phyloP scores from a whole-genome alignment of 768 basidiomycete species.

The Lentinus brumalis region DNA sequence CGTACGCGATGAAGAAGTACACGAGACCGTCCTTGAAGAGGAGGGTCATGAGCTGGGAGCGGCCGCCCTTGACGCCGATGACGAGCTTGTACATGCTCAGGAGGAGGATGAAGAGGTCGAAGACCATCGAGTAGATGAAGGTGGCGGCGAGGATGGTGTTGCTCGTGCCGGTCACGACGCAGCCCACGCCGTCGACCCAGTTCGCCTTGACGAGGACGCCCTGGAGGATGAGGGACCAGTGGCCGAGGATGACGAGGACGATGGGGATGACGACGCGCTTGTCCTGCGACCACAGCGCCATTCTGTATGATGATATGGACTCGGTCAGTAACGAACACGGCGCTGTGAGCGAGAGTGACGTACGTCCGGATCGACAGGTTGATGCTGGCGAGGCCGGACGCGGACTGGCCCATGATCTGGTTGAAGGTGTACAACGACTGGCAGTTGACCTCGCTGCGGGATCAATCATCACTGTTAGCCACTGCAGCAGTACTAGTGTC shows the following conservation, averaged over 20 bases:
- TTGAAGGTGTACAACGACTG: constrained; percentile 51
- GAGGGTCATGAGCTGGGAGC: constrained; percentile 53
- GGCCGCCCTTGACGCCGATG: constrained; percentile 35
- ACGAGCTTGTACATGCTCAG: constrained; percentile 65
- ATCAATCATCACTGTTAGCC: no score
- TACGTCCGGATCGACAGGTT: constrained; percentile 51
- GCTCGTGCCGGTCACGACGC: constrained; percentile 59
- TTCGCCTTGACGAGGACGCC: constrained; percentile 58
- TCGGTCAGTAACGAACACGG: neutral
- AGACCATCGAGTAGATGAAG: constrained; percentile 76
- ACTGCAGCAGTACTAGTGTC: neutral
- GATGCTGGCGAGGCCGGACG: constrained; percentile 48
- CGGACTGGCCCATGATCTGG: constrained; percentile 45
- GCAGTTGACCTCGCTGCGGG: constrained; percentile 41
- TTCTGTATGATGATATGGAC: no score
- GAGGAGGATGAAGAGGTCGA: constrained; percentile 63
- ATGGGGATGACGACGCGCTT: constrained; percentile 52
- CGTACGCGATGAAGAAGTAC: constrained; percentile 76
- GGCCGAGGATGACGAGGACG: constrained; percentile 61
- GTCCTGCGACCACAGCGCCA: constrained; percentile 69
- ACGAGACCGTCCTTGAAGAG: constrained; percentile 76
- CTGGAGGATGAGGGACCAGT: constrained; percentile 73
- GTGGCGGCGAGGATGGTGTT: constrained; percentile 66
- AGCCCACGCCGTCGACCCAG: constrained; percentile 53
- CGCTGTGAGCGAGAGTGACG: neutral